phyloP scores from a whole-genome alignment of 2,329 filamentous ascomycete genomes.

The Trichoderma oligosporum region DNA sequence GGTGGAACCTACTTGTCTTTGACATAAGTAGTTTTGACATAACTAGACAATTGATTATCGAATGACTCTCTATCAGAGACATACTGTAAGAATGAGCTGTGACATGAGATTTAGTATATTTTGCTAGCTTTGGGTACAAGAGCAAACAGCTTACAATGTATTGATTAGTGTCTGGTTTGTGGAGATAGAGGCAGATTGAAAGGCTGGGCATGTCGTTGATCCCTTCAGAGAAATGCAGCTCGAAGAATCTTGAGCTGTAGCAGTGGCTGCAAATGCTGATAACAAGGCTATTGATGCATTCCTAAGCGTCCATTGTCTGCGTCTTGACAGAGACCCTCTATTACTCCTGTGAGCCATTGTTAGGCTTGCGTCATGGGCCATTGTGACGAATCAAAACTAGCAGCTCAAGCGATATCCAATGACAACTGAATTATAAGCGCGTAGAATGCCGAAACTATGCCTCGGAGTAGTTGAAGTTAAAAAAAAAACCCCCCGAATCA shows the following conservation, averaged over 20 bases:
- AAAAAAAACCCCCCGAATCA: not conserved
- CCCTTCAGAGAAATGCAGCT: conserved; percentile 64
- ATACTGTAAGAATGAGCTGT: conserved; percentile 77
- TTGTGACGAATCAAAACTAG: conserved; percentile 13
- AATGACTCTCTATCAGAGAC: conserved; percentile 76
- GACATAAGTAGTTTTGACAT: conserved; percentile 72
- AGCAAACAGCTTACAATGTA: conserved; percentile 52
- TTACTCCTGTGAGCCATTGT: conserved; percentile 10
- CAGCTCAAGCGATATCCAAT: not conserved
- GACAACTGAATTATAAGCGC: not conserved
- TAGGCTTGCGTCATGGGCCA: conserved; percentile 14
- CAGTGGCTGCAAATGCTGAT: conserved; percentile 28
- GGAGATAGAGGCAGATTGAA: conserved; percentile 67
- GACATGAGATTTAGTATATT: conserved; percentile 21
- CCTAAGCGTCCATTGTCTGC: conserved; percentile 22
- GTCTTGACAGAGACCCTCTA: conserved; percentile 18
- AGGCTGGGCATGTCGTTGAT: conserved; percentile 69
- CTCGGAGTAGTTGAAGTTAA: not conserved
- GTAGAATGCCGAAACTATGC: not conserved
- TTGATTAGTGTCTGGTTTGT: conserved; percentile 55
- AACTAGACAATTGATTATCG: conserved; percentile 68
- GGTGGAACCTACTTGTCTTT: conserved; percentile 63
- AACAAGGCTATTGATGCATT: conserved; percentile 28
- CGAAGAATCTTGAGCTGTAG: conserved; percentile 34
- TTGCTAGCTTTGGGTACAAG: not conserved